These are phyloP conservation scores for Yamadazyma mexicana DNA, from an alignment of 1,139 yeast genomes.

Conservation along the genomic window DNA sequence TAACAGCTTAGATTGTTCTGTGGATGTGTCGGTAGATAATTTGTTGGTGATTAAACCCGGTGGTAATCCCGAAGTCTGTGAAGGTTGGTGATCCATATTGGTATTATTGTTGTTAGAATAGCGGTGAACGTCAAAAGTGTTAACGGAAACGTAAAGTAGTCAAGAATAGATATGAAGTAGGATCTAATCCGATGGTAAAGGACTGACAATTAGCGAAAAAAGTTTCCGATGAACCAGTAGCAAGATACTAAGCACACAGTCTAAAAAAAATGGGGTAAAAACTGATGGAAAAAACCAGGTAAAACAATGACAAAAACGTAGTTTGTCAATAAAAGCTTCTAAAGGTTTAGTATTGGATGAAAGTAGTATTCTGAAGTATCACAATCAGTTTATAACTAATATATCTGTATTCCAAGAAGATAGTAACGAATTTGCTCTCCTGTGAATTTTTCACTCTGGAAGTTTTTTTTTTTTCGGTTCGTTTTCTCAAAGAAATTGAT, in stretches of 20 bases:
- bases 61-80: conserved; percentile 1
- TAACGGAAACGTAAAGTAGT: no score
- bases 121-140: no score
- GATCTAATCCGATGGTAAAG: no score
- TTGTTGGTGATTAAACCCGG: conserved; percentile 1
- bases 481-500: not conserved
- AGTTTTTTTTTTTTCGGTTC: not conserved
- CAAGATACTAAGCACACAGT: not conserved
- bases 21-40: not conserved
- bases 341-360: no score
- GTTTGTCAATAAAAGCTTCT: no score
- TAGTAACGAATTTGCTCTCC: not conserved
- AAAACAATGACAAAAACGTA: not conserved
- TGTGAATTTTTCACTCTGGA: conserved; percentile 4
- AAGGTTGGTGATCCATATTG: conserved; percentile 3
- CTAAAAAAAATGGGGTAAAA: not conserved
- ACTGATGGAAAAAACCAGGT: not conserved
- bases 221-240: no score
- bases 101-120: not conserved
- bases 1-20: not conserved
- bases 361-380: no score
- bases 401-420: not conserved
- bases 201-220: no score
- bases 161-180: no score
- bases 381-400: not conserved